Evolutionary conservation across 2,329 filamentous ascomycete genomes (phyloP), one percentile per base, ranked within the genome.

Genomic region (Septoria linicola): DNA sequence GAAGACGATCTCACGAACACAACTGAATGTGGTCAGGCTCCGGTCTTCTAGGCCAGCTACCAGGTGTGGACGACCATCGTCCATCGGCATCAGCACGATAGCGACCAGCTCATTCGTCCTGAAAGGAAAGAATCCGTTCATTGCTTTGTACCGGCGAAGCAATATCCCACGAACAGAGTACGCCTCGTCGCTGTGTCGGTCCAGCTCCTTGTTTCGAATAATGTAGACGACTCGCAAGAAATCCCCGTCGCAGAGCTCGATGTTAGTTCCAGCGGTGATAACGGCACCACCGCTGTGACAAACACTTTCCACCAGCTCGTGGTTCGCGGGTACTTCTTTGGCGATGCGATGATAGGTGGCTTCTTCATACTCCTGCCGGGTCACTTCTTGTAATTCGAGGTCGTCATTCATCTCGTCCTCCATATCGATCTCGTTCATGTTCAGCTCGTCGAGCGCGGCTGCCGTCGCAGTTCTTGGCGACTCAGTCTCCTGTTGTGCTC

Each of bases 31-130:
- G 0, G 66, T 46, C 6, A 67, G 69, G 1, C 51, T 47, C 2
- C 51, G 16, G 3, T 17, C 17, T 4, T 50, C 46, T 13, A 56
- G 20, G 35, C 45, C 47, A 14, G 51, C 40, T 8, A 48, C 25
- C 6, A 57, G 19, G 4, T 42, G 10, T 5, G 48, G 36, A 11
- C 31, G 11, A 3, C 30, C 31, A 8, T 42, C 20, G 6, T 49
- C 6, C 3, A 19, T 30, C 0, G 14, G 35, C 23, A 44, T 48
- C 3, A 52, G 66, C 19, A 70, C 40, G 25, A 70, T 39, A 68
- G 74, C 72, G 17, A 70, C 69, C 17, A 81, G 49, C 51, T 81
- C 79, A 37, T 79, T 63, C 2, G 23, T 36, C 5, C 27, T 64
- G 8, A 62, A 66, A 0, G 70, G 70, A 2, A 79, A 60, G 10